Evolutionary conservation across 805 yeast genomes (phyloP), one percentile per base, ranked within the genome.

Genomic region (Yarrowia bubula): DNA sequence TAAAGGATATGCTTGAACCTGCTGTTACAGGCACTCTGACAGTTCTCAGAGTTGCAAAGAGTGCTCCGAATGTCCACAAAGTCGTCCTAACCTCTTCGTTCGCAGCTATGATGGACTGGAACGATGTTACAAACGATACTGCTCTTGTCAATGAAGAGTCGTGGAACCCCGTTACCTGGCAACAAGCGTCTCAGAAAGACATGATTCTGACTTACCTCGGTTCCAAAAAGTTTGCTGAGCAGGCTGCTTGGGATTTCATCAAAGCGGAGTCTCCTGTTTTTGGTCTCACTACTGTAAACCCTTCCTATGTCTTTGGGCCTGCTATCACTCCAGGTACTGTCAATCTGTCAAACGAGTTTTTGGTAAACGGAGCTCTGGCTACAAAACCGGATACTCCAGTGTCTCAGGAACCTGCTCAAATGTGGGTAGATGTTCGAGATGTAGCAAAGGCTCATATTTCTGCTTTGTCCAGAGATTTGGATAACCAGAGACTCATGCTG

Each of bases 151-250:
- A 73, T 47, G 82, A 79, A 66, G 51, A 70, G 22, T 68, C 71
- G 48, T 80, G 82, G 81, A 75, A 74, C 66, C 74, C 76, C 2
- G 68, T 74, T 14, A 69, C 76, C 9, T 69, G 72, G 71, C 76
- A 75, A 48, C 65, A 68, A 4, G 73, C 15, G 6, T 35, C 39
- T 2, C 22, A 37, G 11, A 47, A 64, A 14, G 33, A 31, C 8
- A 50, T 35, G 10, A 10, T 11, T 3, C 5, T 42, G 14, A 65
- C 69, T n/a, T 72, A 71, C 53, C 28, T 63, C 79, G 80, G 43
- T 77, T 72, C 88, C 50, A 86, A 85, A 73, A 78, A 73, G 8
- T 75, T 76, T 70, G 89, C 89, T 33, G 89, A 87, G 74, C 70
- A 76, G 67, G 81, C 85, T 1, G 84, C 84, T 18, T 83, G 89